Evolutionary conservation across 2,329 filamentous ascomycete genomes (phyloP).

Genomic region (Grosmannia serpens): DNA sequence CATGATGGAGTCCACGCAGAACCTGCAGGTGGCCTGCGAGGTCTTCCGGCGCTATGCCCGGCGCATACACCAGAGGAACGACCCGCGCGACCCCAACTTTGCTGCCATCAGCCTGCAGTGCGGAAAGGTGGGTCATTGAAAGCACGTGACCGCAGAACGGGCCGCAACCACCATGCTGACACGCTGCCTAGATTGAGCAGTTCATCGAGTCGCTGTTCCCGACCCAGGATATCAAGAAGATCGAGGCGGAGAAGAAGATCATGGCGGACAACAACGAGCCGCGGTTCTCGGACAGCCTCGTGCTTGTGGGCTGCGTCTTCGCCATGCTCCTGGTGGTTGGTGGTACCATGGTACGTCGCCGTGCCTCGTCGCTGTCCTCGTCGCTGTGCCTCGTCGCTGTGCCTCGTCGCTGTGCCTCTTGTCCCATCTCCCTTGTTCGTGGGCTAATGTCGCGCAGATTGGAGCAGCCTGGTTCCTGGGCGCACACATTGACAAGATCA

Average conservation of each 20-base stretch:
- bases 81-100: constrained; percentile 84
- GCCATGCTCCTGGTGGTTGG: constrained; percentile 61
- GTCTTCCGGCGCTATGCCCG: constrained; percentile 69
- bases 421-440: not conserved
- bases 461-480: constrained; percentile 68
- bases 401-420: not conserved
- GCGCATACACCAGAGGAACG: constrained; percentile 86
- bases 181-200: constrained; percentile 58
- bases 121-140: constrained; percentile 50
- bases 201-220: constrained; percentile 94
- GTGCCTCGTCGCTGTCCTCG: not conserved
- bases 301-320: constrained; percentile 57
- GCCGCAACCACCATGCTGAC: not conserved
- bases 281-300: constrained; percentile 47
- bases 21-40: constrained; percentile 68
- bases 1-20: constrained; percentile 90
- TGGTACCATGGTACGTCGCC: constrained; percentile 60
- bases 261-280: constrained; percentile 30
- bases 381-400: too few species aligned
- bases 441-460: constrained; percentile 40
- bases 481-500: constrained; percentile 67
- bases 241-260: constrained; percentile 29
- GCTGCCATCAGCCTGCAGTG: constrained; percentile 84
- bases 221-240: constrained; percentile 58
- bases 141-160: not conserved